phyloP scores from a whole-genome alignment of 352 stramenopile genomes.

The Peronosclerospora sorghi region DNA sequence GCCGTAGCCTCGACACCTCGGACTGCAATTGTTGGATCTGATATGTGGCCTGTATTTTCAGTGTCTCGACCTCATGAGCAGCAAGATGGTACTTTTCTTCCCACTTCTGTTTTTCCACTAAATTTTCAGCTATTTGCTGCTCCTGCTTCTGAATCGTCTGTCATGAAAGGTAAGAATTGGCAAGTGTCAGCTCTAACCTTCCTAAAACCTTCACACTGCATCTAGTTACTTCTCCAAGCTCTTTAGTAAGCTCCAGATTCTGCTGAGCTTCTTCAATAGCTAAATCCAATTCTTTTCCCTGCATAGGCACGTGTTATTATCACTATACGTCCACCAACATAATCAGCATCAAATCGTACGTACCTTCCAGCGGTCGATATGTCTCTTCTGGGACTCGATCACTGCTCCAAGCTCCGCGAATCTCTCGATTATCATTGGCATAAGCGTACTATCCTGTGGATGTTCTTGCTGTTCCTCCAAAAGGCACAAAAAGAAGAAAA shows the following conservation, averaged over 20 bases:
- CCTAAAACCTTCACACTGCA: neutral
- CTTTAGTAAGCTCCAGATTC: conserved; percentile 45
- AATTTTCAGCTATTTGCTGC: conserved; percentile 34
- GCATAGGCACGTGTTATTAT: neutral
- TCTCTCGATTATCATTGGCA: conserved; percentile 67
- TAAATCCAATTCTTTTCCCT: conserved; percentile 68
- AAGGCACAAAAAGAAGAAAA: conserved; percentile 15
- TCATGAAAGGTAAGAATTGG: neutral
- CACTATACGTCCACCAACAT: neutral
- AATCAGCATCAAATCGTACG: neutral
- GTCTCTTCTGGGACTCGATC: conserved; percentile 78
- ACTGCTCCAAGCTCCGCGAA: conserved; percentile 67
- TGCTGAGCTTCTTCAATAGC: conserved; percentile 61
- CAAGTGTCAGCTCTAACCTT: neutral
- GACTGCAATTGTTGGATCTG: conserved; percentile 40
- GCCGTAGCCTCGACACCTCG: conserved; percentile 38
- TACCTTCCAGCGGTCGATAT: conserved; percentile 78
- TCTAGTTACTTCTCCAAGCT: conserved; percentile 35
- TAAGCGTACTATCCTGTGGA: conserved; percentile 53
- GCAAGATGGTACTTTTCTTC: conserved; percentile 67
- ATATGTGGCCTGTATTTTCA: conserved; percentile 40
- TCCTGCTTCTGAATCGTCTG: conserved; percentile 53
- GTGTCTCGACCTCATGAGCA: conserved; percentile 33
- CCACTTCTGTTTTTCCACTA: conserved; percentile 63
- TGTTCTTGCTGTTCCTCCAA: conserved; percentile 76